Base-by-base conservation (phyloP, 1,284 basidiomycete species). In the Sporisorium sorghi region DNA sequence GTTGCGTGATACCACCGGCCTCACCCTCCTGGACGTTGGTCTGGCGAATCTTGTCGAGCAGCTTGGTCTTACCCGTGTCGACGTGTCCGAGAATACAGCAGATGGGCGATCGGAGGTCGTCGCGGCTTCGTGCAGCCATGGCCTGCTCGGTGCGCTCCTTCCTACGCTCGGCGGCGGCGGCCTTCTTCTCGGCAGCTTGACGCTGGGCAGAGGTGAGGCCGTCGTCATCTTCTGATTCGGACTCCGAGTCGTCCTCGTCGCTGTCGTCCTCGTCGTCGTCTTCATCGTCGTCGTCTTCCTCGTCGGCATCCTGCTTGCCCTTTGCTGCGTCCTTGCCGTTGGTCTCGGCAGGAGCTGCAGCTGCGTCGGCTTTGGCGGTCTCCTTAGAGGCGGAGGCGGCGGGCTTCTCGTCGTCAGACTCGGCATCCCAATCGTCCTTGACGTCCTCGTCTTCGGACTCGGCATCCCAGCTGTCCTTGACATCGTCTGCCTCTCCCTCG, bases 11-110 rank as follows among this genome's bases (percentile, higher is more conserved):
- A 88, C 97, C 97, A 84, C 97, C 97, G 2, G 97, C 97, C 89
- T 99, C 97, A 65, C 97, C 97, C 85, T 97, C 96, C 87, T 99
- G 96, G 19, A 99, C 97, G 80, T 98, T 98, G 9, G 96, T 99
- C 91, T 99, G 96, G 80, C 97, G 94, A 84, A 99, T 98, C 93
- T 99, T 99, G 86, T 99, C 97, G 76, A 99, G 87, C 51, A 99
- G 87, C 86, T 98, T 99, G 43, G 97, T 99, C 87, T 99, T 99
- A 77, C 97, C 97, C 5, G 96, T 99, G 88, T 99, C 97, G 89
- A 99, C 97, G 86, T 99, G 97, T 67, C 97, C 97, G 66, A 99
- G 87, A 85, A 99, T 99, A 90, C 96, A 98, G 85, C 97, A 99
- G 83, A 99, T 99, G 28, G 97, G 97, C 84, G 91, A 94, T 50